phyloP scores from a whole-genome alignment of 179 eudicot species.

The Actinidia polygama region DNA sequence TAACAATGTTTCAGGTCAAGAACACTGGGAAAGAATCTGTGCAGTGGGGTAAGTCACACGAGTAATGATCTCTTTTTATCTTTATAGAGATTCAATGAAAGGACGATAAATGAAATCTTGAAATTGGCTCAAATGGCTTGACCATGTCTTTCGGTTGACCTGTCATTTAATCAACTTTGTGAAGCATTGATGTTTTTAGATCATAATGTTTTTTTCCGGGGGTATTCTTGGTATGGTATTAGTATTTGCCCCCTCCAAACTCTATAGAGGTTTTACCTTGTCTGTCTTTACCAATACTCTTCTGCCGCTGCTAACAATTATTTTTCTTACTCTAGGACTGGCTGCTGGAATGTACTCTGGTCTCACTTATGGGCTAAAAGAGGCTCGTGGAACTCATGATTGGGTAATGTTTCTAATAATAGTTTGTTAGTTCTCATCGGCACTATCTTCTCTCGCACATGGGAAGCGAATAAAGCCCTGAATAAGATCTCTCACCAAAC shows the following conservation, averaged over 20 bases:
- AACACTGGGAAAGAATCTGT: slow-evolving; percentile 85
- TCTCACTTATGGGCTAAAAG: slow-evolving; percentile 75
- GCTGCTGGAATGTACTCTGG: slow-evolving; percentile 91
- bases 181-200: not conserved
- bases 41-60: slow-evolving; percentile 77
- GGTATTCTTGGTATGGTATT: too few relatives aligned
- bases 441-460: too few relatives aligned
- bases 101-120: not conserved
- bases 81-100: too few relatives aligned
- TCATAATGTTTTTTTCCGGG: not conserved
- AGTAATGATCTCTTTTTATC: too few relatives aligned
- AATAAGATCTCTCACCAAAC: too few relatives aligned
- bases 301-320: not conserved
- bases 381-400: slow-evolving; percentile 82
- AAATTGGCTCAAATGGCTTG: not conserved
- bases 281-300: too few relatives aligned
- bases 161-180: not conserved
- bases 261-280: too few relatives aligned
- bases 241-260: too few relatives aligned
- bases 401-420: slow-evolving; percentile 47
- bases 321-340: slow-evolving; percentile 48
- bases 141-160: not conserved
- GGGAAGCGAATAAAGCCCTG: too few relatives aligned
- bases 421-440: not conserved
- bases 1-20: slow-evolving; percentile 58